Conservation (phyloP, 306 rosid species). For the Abrus precatorius region DNA sequence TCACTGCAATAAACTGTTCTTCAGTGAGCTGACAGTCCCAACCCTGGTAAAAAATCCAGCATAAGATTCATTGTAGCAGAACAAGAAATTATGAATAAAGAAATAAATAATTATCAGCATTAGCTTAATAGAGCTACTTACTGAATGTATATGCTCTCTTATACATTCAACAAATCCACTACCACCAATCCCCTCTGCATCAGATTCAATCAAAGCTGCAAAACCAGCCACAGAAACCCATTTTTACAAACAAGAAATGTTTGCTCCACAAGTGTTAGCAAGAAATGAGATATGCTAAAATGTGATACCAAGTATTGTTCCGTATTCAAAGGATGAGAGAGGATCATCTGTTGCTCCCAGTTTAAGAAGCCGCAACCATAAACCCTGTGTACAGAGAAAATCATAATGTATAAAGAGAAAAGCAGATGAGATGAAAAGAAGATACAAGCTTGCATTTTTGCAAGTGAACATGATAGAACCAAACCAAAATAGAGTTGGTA, state of each 20-base stretch:
- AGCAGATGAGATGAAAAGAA: slow-evolving; percentile 11
- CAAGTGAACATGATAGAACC: not conserved
- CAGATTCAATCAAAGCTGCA: slow-evolving; percentile 99
- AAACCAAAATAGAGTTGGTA: not conserved
- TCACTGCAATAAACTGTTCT: slow-evolving; percentile 97
- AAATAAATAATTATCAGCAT: slow-evolving; percentile 10
- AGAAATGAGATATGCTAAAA: slow-evolving; percentile 47
- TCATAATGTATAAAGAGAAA: slow-evolving; percentile 2
- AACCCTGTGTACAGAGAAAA: slow-evolving; percentile 70
- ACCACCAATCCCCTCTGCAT: slow-evolving; percentile 99
- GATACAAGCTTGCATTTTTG: slow-evolving; percentile 8
- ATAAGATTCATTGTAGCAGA: slow-evolving; percentile 42
- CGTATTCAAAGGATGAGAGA: slow-evolving; percentile 98
- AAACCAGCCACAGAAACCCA: slow-evolving; percentile 51
- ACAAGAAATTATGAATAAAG: slow-evolving; percentile 17
- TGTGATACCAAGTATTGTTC: slow-evolving; percentile 91
- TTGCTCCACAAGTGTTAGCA: slow-evolving; percentile 20
- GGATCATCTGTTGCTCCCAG: slow-evolving; percentile 97
- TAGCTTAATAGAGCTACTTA: slow-evolving; percentile 59
- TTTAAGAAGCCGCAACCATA: slow-evolving; percentile 97
- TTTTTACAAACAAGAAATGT: slow-evolving; percentile 35
- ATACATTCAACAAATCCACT: slow-evolving; percentile 98
- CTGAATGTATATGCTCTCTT: slow-evolving; percentile 96
- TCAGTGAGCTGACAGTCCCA: slow-evolving; percentile 96
- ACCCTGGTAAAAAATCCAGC: slow-evolving; percentile 69